Evolutionary conservation across 208 protist genomes (phyloP), one percentile per base, ranked within the genome.

Genomic region (Crithidia bombi): DNA sequence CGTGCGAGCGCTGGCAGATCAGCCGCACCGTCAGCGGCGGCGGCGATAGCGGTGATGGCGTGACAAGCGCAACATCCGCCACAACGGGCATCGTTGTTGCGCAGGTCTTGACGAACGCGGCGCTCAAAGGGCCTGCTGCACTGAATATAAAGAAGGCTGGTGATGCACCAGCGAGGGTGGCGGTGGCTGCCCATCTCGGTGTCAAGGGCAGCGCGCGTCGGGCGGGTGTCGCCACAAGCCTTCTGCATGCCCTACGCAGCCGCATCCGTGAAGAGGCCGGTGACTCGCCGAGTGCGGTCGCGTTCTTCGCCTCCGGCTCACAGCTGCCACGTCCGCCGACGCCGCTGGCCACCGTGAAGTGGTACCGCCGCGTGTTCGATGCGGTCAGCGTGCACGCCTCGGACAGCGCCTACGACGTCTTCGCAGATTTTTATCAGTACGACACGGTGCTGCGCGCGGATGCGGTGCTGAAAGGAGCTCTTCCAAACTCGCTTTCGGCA

Each of bases 341-440:
- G n/a, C 49, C 80, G 4, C 41, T 91, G 26, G 74, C 78, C 36
- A 77, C 85, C 21, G 39, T 95, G 12, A 95, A 95, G 81, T 92
- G 87, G 87, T 87, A 81, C 62, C 75, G 84, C 38, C 85, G 83
- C 21, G 81, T 77, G 5, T 71, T 92, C 26, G 74, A 75, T 25
- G 75, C 90, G 2, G 62, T 66, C 25, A 33, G 39, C 32, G 73
- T 90, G 14, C 81, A 86, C 46, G 51, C 50, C 11, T 63, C 69
- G 23, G 68, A 72, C 46, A 64, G 49, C 39, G 78, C 90, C 23
- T 69, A 77, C 52, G 75, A 82, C 28, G 65, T 93, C 38, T 93
- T 92, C 58, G 82, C 84, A 3, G 89, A 92, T 28, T 94, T 93
- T 54, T 87, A 78, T 70, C 49, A 73, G n/a, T 87, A 91, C 65